These are phyloP conservation scores for Silene latifolia DNA, from an alignment of 148 eudicot species.

Conservation along the genomic window DNA sequence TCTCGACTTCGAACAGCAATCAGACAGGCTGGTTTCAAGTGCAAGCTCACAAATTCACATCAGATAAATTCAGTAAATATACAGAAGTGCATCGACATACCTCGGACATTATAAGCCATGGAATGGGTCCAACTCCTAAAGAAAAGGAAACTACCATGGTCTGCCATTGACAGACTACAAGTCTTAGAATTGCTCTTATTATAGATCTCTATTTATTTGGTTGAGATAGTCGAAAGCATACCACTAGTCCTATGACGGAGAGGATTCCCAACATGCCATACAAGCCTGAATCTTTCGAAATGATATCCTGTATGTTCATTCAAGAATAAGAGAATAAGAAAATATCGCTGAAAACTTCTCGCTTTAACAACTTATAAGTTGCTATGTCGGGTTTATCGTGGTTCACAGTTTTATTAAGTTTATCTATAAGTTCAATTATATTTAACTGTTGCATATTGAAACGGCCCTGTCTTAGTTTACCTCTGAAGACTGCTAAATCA, in stretches of 20 bases:
- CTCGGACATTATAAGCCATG: conserved; percentile 98
- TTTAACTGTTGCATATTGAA: too few species aligned
- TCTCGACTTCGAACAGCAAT: too few species aligned
- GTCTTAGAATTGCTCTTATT: background rate
- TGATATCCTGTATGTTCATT: conserved; percentile 42
- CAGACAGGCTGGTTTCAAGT: too few species aligned
- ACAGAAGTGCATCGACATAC: conserved; percentile 32
- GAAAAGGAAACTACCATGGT: conserved; percentile 60
- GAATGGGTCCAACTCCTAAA: conserved; percentile 77
- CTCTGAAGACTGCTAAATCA: background rate
- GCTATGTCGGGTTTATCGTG: background rate
- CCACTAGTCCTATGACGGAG: conserved; percentile 75
- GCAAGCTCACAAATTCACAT: too few species aligned
- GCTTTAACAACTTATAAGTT: background rate
- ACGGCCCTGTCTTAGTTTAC: too few species aligned
- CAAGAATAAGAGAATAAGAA: conserved; percentile 17
- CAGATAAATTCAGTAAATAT: too few species aligned
- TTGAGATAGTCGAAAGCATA: conserved; percentile 27
- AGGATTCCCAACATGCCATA: conserved; percentile 39
- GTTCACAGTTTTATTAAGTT: background rate
- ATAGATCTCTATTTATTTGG: background rate
- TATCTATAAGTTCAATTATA: too few species aligned
- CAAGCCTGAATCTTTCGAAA: conserved; percentile 40
- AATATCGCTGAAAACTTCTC: background rate
- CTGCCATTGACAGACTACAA: conserved; percentile 31